phyloP scores from a whole-genome alignment of 2,329 filamentous ascomycete species.

The Mycocentrospora acerina region DNA sequence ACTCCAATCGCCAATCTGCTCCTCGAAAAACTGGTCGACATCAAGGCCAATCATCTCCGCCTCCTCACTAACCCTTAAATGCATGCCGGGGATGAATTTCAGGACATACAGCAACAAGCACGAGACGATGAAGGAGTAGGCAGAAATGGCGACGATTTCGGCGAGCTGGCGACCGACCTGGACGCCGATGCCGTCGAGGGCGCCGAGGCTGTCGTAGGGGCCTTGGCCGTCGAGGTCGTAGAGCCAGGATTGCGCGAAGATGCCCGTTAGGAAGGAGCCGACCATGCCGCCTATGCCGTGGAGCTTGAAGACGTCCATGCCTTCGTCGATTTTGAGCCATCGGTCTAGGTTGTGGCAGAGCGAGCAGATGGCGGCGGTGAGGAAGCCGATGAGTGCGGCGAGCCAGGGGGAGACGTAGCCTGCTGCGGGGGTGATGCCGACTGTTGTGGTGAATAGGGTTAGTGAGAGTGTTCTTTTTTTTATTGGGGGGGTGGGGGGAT shows the following conservation, averaged over 20 bases:
- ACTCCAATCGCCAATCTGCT: constrained; percentile 57
- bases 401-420: constrained; percentile 57
- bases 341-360: constrained; percentile 54
- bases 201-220: constrained; percentile 49
- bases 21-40: constrained; percentile 58
- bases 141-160: constrained; percentile 56
- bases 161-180: constrained; percentile 59
- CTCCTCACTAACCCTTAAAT: constrained; percentile 57
- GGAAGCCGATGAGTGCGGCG: constrained; percentile 58
- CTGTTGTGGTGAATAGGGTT: constrained; percentile 15
- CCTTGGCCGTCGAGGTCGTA: constrained; percentile 52
- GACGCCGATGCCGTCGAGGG: constrained; percentile 56
- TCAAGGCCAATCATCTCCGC: constrained; percentile 58
- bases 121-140: constrained; percentile 56
- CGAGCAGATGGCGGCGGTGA: constrained; percentile 56
- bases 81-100: constrained; percentile 57
- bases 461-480: too few species aligned
- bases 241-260: constrained; percentile 56
- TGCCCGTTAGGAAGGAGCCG: constrained; percentile 59
- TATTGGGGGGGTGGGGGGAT: too few species aligned
- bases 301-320: constrained; percentile 62
- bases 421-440: constrained; percentile 61
- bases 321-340: constrained; percentile 58
- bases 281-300: constrained; percentile 60
- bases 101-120: constrained; percentile 55